Base-by-base conservation (phyloP, 176 grass and related monocot species). In the Pontederia paniculata region DNA sequence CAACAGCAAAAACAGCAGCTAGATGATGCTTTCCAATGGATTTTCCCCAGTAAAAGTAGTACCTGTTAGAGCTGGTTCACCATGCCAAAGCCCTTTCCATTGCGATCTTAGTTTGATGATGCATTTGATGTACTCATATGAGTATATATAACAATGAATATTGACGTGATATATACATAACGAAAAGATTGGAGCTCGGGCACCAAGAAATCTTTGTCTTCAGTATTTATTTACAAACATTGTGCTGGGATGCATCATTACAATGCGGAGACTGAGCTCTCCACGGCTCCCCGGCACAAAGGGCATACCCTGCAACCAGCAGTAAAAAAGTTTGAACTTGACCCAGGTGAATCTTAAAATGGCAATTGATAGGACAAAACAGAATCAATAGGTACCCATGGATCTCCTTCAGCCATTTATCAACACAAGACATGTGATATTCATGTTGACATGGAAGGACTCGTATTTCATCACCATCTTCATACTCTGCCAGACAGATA, bases 391-490 rank as follows among this genome's bases (percentile, higher is more conserved):
- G 12, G 53, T 83, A 89, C 90, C 90, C 66, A 65, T 89, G 85
- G 50, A 96, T 62, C 80, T 96, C 79, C 86, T 96, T 96, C 50
- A 96, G 85, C 90, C 90, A 96, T 53, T 96, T 96, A 55, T 96
- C 90, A 45, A 89, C 82, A 68, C 90, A 96, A 10, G 60, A 60
- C 76, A 78, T 46, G 71, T 96, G 90, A 68, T 88, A 89, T 64
- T 96, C 90, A 45, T 96, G 85, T 44, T 89, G 84, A 76, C 90
- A 86, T 0, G 85, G 90, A 62, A 89, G 82, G 60, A 79, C 76
- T 78, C 90, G 82, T 75, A 96, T 86, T 70, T 83, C 53, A 59
- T 89, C 90, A 47, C 85, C 90, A 14, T 96, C 74, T 73, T 96
- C 90, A 10, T 96, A 96, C 74, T 86, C 90, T 57, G 79, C 84